A percentile compares a stretch with the other conserved stretches of the same genome.
These are phyloP conservation scores for Mangifera indica DNA, from an alignment of 345 rosid species.

Conservation along the genomic window DNA sequence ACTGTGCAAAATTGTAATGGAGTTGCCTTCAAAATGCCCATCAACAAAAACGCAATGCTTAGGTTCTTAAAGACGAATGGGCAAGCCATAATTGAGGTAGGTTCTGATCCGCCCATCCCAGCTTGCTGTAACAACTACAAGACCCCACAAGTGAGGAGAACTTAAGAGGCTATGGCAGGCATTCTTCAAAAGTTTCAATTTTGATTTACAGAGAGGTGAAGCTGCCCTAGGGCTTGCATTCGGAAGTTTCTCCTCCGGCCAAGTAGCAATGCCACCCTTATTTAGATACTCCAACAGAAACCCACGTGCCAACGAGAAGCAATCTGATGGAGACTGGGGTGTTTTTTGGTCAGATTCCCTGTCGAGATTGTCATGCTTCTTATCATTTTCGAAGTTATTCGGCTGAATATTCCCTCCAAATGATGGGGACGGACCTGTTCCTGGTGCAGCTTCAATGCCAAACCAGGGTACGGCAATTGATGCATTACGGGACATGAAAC, in stretches of 20 bases:
- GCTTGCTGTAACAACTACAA: constrained; percentile 66
- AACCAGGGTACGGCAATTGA: constrained; percentile 73
- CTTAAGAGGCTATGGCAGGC: constrained; percentile 51
- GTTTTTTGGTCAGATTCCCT: constrained; percentile 37
- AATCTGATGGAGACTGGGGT: constrained; percentile 40
- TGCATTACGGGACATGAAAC: constrained; percentile 55
- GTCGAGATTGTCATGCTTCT: constrained; percentile 23
- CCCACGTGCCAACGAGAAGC: constrained; percentile 46
- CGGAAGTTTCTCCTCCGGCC: constrained; percentile 82
- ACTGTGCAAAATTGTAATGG: neutral
- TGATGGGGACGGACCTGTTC: constrained; percentile 25
- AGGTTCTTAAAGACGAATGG: constrained; percentile 34
- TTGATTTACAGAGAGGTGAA: constrained; percentile 45
- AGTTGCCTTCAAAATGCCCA: neutral
- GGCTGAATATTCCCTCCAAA: constrained; percentile 9
- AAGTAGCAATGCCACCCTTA: constrained; percentile 53
- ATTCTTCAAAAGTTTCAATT: constrained; percentile 56
- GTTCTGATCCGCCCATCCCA: constrained; percentile 79
- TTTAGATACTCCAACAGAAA: constrained; percentile 43
- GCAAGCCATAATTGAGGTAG: constrained; percentile 70
- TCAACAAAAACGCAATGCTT: neutral
- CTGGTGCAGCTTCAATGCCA: constrained; percentile 35
- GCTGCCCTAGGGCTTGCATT: constrained; percentile 30
- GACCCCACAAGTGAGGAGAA: constrained; percentile 64
- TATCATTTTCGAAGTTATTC: constrained; percentile 4